Base-by-base conservation (phyloP, 2,329 filamentous ascomycete species). In the Beauveria caledonica region DNA sequence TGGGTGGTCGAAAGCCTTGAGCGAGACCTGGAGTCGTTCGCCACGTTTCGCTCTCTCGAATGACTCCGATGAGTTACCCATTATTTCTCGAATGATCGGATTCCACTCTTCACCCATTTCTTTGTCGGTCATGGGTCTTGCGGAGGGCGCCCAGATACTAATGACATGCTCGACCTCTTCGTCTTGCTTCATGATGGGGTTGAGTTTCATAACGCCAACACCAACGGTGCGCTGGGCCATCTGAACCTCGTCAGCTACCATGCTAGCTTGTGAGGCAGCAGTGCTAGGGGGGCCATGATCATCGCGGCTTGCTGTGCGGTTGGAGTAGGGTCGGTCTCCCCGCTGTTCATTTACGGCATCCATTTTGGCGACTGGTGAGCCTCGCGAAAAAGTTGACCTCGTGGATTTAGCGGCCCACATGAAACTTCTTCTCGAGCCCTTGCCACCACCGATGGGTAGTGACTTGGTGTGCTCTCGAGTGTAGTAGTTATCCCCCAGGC, bases 141-240 rank as follows among this genome's bases (percentile, higher is more conserved):
- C 69, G 2, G 80, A 77, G 0, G 88, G 84, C 1, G 88, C 81
- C 90, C 90, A 96, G 44, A 96, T 83, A 40, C 82, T 86, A 59
- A 96, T 78, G 1, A 89, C 81, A 62, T 91, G 87, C 68, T 96
- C 91, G 5, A 84, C 75, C 67, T 93, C 88, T 56, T 87, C 85
- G 7, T 81, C 78, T 63, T 87, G 83, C 68, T 86, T 88, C 76
- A 94, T 83, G 57, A 94, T 77, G 1, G 84, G 76, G 65, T 91
- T 92, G 50, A 97, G 77, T 65, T 88, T 88, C 48, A 96, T 70
- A 5, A 92, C 81, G 5, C 91, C 92, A 29, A 94, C 81, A 0
- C 90, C 92, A 17, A 94, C 80, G 1, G 85, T 87, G 49, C 89
- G 83, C 46, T 76, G 71, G 4, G 69, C 71, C 25, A 65, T 68